A percentile compares a stretch with the other conserved stretches of the same genome.
Conservation (phyloP, 371 early-diverging fungal genomes). For the Sporodiniella umbellata region DNA sequence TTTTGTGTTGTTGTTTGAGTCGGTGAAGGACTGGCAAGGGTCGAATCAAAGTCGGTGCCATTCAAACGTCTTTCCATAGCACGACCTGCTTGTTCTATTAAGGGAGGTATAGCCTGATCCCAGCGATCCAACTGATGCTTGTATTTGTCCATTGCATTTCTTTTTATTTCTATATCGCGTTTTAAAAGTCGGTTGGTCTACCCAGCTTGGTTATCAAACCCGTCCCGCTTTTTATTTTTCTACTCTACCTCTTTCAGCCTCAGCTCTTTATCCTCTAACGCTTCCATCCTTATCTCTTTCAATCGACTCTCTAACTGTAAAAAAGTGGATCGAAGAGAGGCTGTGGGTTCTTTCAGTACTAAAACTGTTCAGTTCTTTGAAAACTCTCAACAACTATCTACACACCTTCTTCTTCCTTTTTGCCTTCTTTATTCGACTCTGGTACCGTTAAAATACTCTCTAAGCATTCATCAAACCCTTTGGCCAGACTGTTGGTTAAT, state of each 20-base stretch:
- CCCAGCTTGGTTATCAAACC: neutral
- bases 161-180: conserved; percentile 27
- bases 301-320: conserved; percentile 28
- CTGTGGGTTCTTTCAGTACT: conserved; percentile 7
- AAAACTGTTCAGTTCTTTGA: neutral
- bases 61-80: conserved; percentile 10
- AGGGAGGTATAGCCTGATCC: conserved; percentile 15
- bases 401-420: neutral
- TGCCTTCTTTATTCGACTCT: conserved; percentile 14
- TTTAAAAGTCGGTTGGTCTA: conserved; percentile 19
- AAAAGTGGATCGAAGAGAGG: conserved; percentile 16
- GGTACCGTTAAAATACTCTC: conserved; percentile 28
- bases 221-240: too few relatives aligned
- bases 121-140: conserved; percentile 17
- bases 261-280: conserved; percentile 22
- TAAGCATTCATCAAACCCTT: conserved; percentile 28
- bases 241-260: conserved; percentile 32
- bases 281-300: conserved; percentile 24
- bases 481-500: conserved; percentile 20
- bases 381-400: too few relatives aligned
- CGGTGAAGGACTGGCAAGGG: neutral
- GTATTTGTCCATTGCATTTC: conserved; percentile 17
- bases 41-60: conserved; percentile 18
- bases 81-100: conserved; percentile 13
- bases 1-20: neutral